Evolutionary conservation across 768 basidiomycete species (phyloP), one percentile per base, ranked within the genome.

Genomic region (Tephrocybe sp.): DNA sequence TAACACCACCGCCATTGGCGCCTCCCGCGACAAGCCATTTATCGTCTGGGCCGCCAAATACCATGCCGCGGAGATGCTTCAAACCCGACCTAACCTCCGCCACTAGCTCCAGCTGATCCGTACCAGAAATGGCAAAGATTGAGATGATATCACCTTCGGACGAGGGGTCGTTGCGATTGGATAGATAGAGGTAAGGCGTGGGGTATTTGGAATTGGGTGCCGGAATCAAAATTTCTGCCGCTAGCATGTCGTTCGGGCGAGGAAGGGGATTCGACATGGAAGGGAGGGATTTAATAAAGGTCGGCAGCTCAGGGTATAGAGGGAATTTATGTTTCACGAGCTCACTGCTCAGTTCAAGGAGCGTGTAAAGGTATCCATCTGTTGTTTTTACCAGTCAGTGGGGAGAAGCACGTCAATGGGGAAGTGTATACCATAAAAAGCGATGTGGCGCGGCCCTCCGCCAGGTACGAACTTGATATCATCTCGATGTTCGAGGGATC

Each of bases 81-180:
- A 92, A 61, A 2, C 88, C 88, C 0, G 86, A 84, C 44, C 81
- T 73, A 16, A 89, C 76, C 61, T 91, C 87, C 5, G 67, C 69
- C 9, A 85, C 72, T 36, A 85, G 71, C 52, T 77, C 70, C 2
- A 82, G 72, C 20, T 64, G 60, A 22, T 72, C 72, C 14, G 73
- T 65, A 5, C 73, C 69, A 8, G 71, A 70, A 38, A 84, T 72
- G 6, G 78, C 72, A 68, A 86, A 90, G 30, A 91, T 77, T 5
- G 87, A 76, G 54, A 92, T 80, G 26, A 79, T 79, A 64, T 92
- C 89, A 19, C 89, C 88, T 40, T 76, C 80, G 0, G 80, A 71
- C 17, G 80, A 76, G 4, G 83, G 83, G 59, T 89, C 83, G 58
- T 89, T 84, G 30, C 90, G 76, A 65, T 91, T 92, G 3, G 89